Evolutionary conservation across 257 asterid genomes (phyloP), one percentile per base, ranked within the genome.

Genomic region (Solanum bukasovii): DNA sequence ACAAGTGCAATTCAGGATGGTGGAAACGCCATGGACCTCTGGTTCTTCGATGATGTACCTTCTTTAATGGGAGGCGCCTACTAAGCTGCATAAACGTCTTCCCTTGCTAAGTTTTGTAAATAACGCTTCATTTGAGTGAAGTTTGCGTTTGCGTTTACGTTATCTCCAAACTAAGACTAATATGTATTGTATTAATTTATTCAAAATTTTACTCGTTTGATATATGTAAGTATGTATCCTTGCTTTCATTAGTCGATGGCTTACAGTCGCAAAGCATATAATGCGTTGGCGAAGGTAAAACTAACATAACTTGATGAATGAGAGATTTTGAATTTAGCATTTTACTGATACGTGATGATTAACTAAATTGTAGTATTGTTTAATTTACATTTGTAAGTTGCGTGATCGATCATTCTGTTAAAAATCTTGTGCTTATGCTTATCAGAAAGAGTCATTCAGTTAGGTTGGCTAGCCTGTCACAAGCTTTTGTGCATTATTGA

Each of bases 51-150:
- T 40, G 97, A 95, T 87, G 88, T 93, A 81, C 88, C 94, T 2
- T 87, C 95, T 10, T 84, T 95, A 90, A 78, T 93, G 93, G 96
- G 91, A 71, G 90, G 91, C 34, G 92, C 49, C 65, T 96, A 90
- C 92, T 96, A 90, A 94, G 88, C 86, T 23, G 77, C 85, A 25
- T 18, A 14, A 1, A 7, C n/a, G 67, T 74, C 84, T 40, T 83
- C 82, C 52, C 70, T 46, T 78, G 67, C 84, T 37, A 79, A 83
- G 77, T 85, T 59, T 86, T 94, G 98, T 95, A 95, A 93, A 95
- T 96, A 94, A 94, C 92, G 95, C 98, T 91, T 83, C 94, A 93
- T 90, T 96, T 94, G 87, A 84, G 96, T 93, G 87, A 79, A 92
- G 65, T 75, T 89, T 88, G 37, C 42, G 3, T 13, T 37, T 37